A percentile compares a stretch with the other conserved stretches of the same genome.
Conservation (phyloP, 2,329 filamentous ascomycete genomes). For the Cercospora sp. region DNA sequence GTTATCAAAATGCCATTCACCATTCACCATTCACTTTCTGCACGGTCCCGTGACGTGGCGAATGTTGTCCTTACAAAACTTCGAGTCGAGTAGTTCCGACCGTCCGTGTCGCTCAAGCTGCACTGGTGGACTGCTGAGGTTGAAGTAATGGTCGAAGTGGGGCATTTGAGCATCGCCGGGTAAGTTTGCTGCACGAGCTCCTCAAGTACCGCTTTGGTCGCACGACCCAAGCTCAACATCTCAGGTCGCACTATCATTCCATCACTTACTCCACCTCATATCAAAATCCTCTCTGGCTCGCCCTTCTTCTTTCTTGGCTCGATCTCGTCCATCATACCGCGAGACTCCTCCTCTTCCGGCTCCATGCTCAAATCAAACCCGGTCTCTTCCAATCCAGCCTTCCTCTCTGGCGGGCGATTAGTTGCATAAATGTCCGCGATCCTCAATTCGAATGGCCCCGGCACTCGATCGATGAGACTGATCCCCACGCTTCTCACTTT, state of each 20-base stretch:
- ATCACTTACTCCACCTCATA: slow-evolving; percentile 15
- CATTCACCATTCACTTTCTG: not conserved
- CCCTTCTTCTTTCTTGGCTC: slow-evolving; percentile 36
- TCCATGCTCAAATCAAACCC: slow-evolving; percentile 34
- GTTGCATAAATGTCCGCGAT: slow-evolving; percentile 90
- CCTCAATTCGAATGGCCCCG: slow-evolving; percentile 83
- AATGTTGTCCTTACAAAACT: not conserved
- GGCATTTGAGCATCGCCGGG: not conserved
- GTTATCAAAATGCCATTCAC: not conserved
- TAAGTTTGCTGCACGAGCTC: not conserved
- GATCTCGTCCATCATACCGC: slow-evolving; percentile 37
- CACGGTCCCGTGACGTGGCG: not conserved
- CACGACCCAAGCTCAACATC: not conserved
- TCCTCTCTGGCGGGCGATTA: slow-evolving; percentile 56
- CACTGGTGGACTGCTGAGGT: not conserved
- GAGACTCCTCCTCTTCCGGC: slow-evolving; percentile 17
- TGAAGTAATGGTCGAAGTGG: not conserved
- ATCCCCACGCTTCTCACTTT: slow-evolving; percentile 84
- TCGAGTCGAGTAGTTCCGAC: not conserved
- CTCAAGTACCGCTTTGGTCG: not conserved
- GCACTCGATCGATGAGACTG: slow-evolving; percentile 82
- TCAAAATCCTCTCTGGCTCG: slow-evolving; percentile 41
- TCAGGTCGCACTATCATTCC: not conserved
- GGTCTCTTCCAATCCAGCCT: slow-evolving; percentile 36
- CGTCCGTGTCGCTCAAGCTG: not conserved